Evolutionary conservation across 768 basidiomycete species (phyloP), one percentile per base, ranked within the genome.

Genomic region (Nevesoporus exiguus): DNA sequence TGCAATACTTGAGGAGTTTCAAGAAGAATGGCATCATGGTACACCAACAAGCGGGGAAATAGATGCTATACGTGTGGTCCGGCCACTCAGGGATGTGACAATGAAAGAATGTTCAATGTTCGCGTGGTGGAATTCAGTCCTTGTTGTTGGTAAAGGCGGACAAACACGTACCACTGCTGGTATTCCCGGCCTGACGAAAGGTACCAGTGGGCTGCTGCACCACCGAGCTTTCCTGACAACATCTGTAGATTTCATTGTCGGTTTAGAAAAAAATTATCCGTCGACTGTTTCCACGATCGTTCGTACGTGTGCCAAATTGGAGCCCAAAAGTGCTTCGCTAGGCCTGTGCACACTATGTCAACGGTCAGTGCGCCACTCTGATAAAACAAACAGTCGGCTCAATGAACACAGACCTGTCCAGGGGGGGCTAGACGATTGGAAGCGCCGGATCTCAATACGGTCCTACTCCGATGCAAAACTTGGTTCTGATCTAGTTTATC

Each of bases 221-320:
- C 24, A 10, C 42, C 24, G 43, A 19, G 29, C 27, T 15, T 44
- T 47, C 21, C 17, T 50, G 33, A 51, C 47, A 7, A 27, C 15
- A 36, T 45, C 34, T 11, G 11, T 52, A 91, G 91, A 85, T 66
- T 93, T 93, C 61, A 88, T 93, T 52, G 70, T 86, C 19, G 85
- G 89, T 3, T 66, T 93, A 27, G 91, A 93, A 69, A 81, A 78
- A 47, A 85, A 92, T 66, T 93, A 87, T 66, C 91, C 91, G 4
- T 90, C 90, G 0, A 93, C 91, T 0, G 91, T 93, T 11, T 91
- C 89, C 8, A 84, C 91, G 0, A 88, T 93, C 47, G 83, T 83
- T 22, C 81, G 87, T 33, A 93, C 91, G 1, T 90, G 88, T 62
- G 83, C 78, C 7, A 93, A 93, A 69, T 70, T 93, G 25, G 77